Evolutionary conservation across 108 stramenopile genomes (phyloP).

Genomic region (Fistulifera pelliculosa): DNA sequence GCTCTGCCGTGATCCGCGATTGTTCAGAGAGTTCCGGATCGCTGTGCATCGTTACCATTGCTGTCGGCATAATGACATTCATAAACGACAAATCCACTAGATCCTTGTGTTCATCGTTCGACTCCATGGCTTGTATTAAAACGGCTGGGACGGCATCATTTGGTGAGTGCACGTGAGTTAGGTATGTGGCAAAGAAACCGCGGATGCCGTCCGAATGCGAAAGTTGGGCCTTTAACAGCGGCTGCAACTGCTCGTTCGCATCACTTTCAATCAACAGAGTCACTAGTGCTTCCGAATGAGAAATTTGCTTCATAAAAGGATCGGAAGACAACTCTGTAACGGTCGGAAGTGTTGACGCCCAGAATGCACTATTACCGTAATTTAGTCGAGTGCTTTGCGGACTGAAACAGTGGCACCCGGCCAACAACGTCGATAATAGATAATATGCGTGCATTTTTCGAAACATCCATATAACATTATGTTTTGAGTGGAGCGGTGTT

Average conservation of each 20-base stretch:
- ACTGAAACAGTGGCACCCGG: too few relatives aligned
- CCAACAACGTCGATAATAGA: too few relatives aligned
- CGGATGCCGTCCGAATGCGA: constrained; percentile 68
- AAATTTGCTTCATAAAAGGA: constrained; percentile 35
- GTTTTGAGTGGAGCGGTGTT: too few relatives aligned
- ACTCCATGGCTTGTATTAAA: constrained; percentile 27
- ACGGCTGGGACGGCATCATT: constrained; percentile 19
- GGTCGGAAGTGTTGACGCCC: not conserved
- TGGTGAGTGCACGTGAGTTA: constrained; percentile 20
- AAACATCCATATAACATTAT: too few relatives aligned
- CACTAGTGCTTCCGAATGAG: constrained; percentile 10
- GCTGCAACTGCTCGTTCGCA: not conserved
- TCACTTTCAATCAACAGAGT: not conserved
- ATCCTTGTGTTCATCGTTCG: constrained; percentile 15
- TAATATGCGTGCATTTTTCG: too few relatives aligned
- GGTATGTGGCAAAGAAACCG: constrained; percentile 64
- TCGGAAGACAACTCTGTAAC: constrained; percentile 12
- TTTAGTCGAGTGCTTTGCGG: too few relatives aligned
- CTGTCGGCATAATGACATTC: constrained; percentile 78
- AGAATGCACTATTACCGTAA: too few relatives aligned
- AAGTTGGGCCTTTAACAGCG: constrained; percentile 19
- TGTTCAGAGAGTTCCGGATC: constrained; percentile 32
- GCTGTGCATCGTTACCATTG: constrained; percentile 56
- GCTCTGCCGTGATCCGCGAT: constrained; percentile 41
- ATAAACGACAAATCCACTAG: constrained; percentile 54